Evolutionary conservation across 2,329 filamentous ascomycete genomes (phyloP).

Genomic region (Iodosphaeria phyllophila): DNA sequence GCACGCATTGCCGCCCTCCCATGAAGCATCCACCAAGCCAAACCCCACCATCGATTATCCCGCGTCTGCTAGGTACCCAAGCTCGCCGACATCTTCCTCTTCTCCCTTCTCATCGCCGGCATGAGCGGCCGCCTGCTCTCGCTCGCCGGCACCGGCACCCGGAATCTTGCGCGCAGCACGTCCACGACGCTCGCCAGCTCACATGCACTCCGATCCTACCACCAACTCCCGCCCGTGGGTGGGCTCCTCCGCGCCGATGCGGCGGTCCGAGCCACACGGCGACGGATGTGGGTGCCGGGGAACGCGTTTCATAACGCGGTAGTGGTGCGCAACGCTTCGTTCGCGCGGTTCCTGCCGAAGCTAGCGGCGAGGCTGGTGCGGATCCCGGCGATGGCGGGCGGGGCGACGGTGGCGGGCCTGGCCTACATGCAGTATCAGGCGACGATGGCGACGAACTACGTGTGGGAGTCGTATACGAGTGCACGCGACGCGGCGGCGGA

Average conservation of each 20-base stretch:
- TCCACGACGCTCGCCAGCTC: constrained; percentile 38
- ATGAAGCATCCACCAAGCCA: too few relatives aligned
- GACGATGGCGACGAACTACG: constrained; percentile 35
- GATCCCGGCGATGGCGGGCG: constrained; percentile 81
- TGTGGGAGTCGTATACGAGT: constrained; percentile 51
- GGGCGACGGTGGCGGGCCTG: constrained; percentile 66
- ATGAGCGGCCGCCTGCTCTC: too few relatives aligned
- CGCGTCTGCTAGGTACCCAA: too few relatives aligned
- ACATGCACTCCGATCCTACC: too few relatives aligned
- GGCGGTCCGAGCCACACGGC: constrained; percentile 38
- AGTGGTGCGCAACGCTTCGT: constrained; percentile 42
- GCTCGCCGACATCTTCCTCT: too few relatives aligned
- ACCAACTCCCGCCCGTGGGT: constrained; percentile 48
- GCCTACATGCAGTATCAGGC: constrained; percentile 96
- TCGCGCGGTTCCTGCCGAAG: constrained; percentile 55
- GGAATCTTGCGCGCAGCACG: too few relatives aligned
- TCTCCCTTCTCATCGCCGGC: too few relatives aligned
- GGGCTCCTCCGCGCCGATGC: constrained; percentile 51
- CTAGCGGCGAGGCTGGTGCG: constrained; percentile 78
- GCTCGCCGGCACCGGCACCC: too few relatives aligned
- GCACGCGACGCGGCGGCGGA: constrained; percentile 54
- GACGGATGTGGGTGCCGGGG: constrained; percentile 58
- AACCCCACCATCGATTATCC: too few relatives aligned
- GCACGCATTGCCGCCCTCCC: too few relatives aligned
- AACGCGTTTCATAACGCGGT: constrained; percentile 73